Base-by-base conservation (phyloP, 768 basidiomycete species). In the Suillus occidentalis region DNA sequence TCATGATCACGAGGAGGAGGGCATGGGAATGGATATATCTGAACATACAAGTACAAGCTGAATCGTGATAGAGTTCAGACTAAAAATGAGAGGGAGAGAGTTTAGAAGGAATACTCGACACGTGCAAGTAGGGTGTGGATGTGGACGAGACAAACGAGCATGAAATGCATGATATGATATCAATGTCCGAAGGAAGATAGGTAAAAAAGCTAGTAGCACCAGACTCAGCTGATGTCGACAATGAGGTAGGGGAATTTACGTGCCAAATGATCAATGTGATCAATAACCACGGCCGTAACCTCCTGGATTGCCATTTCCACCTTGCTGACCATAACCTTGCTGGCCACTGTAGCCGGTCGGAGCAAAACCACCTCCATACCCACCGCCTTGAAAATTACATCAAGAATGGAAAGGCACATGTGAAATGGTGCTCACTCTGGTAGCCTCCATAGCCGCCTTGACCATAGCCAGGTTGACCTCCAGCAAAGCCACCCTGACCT, bases 221-320 rank as follows among this genome's bases (percentile, higher is more conserved):
- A 13, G 8, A 2, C 3, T 56, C 34, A 18, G 43, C n/a, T 58
- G 16, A 25, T 37, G 37, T 18, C 3, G 9, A 43, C 14, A 6
- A 43, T 66, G 28, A 76, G 55, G 22, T 5, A 40, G 18, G 14
- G 39, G 18, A 25, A 40, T 25, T 31, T 12, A 58, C 39, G 16
- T 58, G 22, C 57, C 57, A 58, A 5, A 55, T 34, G 39, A 20
- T 58, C 57, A 58, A 58, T 25, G 40, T 20, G 39, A 28, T 58
- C 57, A 58, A 40, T 58, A 58, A 18, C 57, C 57, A 3, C 57
- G 57, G 18, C 57, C 57, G 25, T 69, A 57, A 74, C 70, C 75
- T 71, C 78, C 79, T 62, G 76, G 74, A 43, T 80, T 76, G 37
- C 72, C 66, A 28, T 73, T 72, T 43, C 77, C 78, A 10, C 70